Percentiles rank a stretch among this genome's conserved stretches.
These are phyloP conservation scores for Epicoccum nigrum DNA, from an alignment of 2,329 filamentous ascomycete genomes.

Conservation along the genomic window DNA sequence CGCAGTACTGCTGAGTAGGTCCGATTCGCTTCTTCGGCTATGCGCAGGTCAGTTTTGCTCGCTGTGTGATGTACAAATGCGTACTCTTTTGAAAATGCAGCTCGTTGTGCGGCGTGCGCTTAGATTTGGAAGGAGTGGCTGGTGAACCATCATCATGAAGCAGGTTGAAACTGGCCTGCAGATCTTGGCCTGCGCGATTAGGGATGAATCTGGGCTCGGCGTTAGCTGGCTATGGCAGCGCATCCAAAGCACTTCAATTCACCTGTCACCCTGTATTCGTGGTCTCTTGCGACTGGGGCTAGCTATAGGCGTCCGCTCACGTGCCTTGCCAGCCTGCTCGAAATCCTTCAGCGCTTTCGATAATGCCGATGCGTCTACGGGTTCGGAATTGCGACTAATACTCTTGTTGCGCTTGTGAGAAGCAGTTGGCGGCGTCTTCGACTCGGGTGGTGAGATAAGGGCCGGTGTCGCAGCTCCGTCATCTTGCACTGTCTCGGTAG, in stretches of 20 bases:
- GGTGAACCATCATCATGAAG: slow-evolving; percentile 93
- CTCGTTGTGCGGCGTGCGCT: slow-evolving; percentile 84
- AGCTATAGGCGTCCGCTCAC: slow-evolving; percentile 67
- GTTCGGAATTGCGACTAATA: slow-evolving; percentile 54
- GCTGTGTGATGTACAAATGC: slow-evolving; percentile 11
- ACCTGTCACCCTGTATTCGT: slow-evolving; percentile 65
- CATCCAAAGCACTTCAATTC: slow-evolving; percentile 2
- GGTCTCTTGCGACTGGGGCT: slow-evolving; percentile 74
- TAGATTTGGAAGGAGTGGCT: slow-evolving; percentile 83
- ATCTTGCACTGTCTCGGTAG: slow-evolving; percentile 24
- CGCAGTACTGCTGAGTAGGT: slow-evolving; percentile 89
- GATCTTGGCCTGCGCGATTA: slow-evolving; percentile 87
- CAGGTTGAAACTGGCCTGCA: slow-evolving; percentile 90
- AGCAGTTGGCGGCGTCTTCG: slow-evolving; percentile 65
- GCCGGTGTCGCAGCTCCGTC: slow-evolving; percentile 52
- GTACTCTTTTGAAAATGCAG: slow-evolving; percentile 88
- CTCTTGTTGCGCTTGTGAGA: slow-evolving; percentile 55
- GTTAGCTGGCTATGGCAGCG: not conserved
- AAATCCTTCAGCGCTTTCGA: slow-evolving; percentile 67
- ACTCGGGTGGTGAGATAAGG: slow-evolving; percentile 62
- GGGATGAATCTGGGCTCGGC: slow-evolving; percentile 79
- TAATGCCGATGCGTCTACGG: slow-evolving; percentile 64
- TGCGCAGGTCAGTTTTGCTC: slow-evolving; percentile 20
- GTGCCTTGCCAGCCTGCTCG: slow-evolving; percentile 63
- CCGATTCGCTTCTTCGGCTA: slow-evolving; percentile 90